Conservation (phyloP, 163 green algal genomes). For the Scenedesmus sp. region DNA sequence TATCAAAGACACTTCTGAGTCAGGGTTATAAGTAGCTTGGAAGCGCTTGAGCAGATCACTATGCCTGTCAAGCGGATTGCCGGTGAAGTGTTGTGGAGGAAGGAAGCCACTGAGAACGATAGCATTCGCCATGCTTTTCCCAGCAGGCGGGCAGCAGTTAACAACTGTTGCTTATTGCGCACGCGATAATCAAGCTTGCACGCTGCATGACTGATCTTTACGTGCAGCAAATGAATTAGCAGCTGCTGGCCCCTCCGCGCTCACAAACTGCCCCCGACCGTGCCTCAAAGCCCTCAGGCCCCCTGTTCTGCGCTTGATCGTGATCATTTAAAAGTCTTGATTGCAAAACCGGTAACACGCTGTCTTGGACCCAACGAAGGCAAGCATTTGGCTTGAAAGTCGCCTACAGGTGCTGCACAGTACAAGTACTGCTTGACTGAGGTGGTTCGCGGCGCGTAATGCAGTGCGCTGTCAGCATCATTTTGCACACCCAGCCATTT, state of each 20-base stretch:
- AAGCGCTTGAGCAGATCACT: conserved; percentile 62
- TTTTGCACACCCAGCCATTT: no score
- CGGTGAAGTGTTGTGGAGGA: conserved; percentile 61
- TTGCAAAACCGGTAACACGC: no score
- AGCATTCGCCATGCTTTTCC: not conserved
- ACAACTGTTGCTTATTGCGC: not conserved
- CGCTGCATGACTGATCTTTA: not conserved
- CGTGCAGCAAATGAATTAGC: not conserved
- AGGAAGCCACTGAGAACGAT: conserved; percentile 30
- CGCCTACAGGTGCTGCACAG: no score
- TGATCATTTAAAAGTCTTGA: no score
- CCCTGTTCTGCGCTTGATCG: no score
- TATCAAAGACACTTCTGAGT: conserved; percentile 60
- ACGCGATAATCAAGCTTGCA: not conserved
- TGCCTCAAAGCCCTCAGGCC: not conserved
- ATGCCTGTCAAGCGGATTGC: conserved; percentile 62
- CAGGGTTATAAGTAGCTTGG: conserved; percentile 55
- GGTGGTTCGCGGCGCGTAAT: no score
- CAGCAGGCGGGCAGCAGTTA: not conserved
- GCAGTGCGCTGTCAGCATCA: no score
- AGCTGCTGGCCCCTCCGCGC: not conserved
- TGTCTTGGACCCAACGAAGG: no score
- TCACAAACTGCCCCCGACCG: not conserved
- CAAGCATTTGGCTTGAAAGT: no score
- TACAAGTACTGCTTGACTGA: no score